Base-by-base conservation (phyloP, 2,329 filamentous ascomycete genomes). In the Rasamsonia emersonii region DNA sequence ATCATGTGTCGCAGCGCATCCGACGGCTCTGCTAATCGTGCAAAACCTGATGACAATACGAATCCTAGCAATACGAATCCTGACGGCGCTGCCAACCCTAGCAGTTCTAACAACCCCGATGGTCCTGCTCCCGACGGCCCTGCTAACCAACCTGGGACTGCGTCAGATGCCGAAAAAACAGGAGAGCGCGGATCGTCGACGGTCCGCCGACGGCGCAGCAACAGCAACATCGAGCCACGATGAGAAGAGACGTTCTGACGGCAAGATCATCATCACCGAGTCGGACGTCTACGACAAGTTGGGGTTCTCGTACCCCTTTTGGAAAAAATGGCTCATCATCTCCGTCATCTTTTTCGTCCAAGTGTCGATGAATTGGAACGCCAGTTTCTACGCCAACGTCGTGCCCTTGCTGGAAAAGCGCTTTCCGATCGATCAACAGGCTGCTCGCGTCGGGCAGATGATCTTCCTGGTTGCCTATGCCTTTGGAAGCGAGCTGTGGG, bases 401-500 rank as follows among this genome's bases (percentile, higher is more conserved):
- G 65, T 82, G 21, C 53, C 58, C 0, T 74, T 76, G 10, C 78
- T 85, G 36, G 58, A 71, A 0, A 61, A 75, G 9, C 69, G 85
- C 37, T 89, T 85, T 44, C 44, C 58, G 25, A 75, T 89, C 40
- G 77, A 75, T 33, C 64, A 66, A 9, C 79, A 83, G 52, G 74
- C 72, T 6, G 81, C 79, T 3, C 71, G 82, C 33, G 68, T 75
- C 26, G 83, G 83, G 40, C 81, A 83, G 41, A 79, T 82, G 59
- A 72, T 83, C 41, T 91, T 88, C 56, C 63, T 91, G 14, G 66
- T 91, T 33, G 62, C 77, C 3, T 91, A 91, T 53, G 83, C 81
- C 19, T 86, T 91, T 50, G 84, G 85, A 11, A 89, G 85, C 51
- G 84, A 91, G 58, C 69, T 89, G 1, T 91, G 84, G 84, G 84